These are phyloP conservation scores for Thelonectria blattea DNA, from an alignment of 2,329 filamentous ascomycete species.

Conservation along the genomic window DNA sequence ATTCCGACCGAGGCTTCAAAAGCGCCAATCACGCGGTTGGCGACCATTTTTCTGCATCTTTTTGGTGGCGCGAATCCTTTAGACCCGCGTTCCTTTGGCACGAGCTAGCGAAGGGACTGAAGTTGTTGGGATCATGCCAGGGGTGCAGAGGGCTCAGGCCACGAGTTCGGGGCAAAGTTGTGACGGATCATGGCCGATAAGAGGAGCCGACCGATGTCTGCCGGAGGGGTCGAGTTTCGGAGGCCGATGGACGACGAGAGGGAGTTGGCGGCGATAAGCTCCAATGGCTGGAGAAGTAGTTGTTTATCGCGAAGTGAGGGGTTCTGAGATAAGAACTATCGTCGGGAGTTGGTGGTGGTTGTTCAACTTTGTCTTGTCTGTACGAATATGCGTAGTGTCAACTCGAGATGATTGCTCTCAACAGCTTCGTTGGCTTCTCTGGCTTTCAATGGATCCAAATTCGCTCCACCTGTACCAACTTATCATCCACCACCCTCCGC, in stretches of 20 bases:
- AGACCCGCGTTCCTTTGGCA: constrained; percentile 20
- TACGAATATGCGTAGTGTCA: neutral
- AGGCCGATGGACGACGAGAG: neutral
- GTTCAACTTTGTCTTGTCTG: neutral
- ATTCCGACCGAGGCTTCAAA: constrained; percentile 15
- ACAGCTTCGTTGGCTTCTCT: neutral
- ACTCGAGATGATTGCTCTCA: neutral
- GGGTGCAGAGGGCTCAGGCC: constrained; percentile 33
- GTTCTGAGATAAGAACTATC: neutral
- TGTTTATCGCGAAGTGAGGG: too few relatives aligned
- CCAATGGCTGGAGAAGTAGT: too few relatives aligned
- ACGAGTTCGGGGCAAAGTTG: constrained; percentile 29
- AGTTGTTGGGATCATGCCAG: constrained; percentile 23
- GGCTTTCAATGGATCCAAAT: neutral
- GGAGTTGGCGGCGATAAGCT: too few relatives aligned
- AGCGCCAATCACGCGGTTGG: constrained; percentile 26
- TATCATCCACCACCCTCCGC: constrained; percentile 6
- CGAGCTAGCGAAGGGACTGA: constrained; percentile 23
- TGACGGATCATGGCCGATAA: constrained; percentile 6
- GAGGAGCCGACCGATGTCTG: constrained; percentile 7
- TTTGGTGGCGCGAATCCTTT: constrained; percentile 4
- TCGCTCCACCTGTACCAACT: neutral
- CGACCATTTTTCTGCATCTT: neutral
- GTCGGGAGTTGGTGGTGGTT: neutral
- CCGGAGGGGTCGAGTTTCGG: neutral